Evolutionary conservation across 2,329 filamentous ascomycete genomes (phyloP), one percentile per base, ranked within the genome.

Genomic region (Fusarium floridanum): DNA sequence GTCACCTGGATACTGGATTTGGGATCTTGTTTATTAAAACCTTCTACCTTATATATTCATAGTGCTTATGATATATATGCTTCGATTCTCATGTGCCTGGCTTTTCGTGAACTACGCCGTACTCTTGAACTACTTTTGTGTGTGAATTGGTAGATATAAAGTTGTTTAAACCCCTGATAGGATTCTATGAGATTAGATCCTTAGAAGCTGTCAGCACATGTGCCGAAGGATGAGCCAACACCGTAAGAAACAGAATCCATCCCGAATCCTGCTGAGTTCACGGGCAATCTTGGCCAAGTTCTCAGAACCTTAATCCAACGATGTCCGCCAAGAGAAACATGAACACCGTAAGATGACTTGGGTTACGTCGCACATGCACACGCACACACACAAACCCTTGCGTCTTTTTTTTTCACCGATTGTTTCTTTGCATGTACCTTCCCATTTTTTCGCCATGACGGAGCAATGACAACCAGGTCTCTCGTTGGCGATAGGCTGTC

Each of bases 21-120:
- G 70, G 77, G 68, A 76, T 75, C 61, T 65, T 64, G 56, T 59
- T 62, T 73, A 64, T 66, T 73, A 66, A 43, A 50, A 43, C 45
- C 27, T 73, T 77, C 72, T 68, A 61, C 39, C 29, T 55, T 73
- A 68, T 68, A 76, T 76, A 76, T 68, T 74, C 74, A 67, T 76
- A 71, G 62, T 69, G 59, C 43, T 45, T 70, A 71, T 70, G 75
- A 73, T 71, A 78, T 75, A 78, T 78, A 78, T 69, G 53, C 36
- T 76, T 78, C 71, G 20, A 39, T 76, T 67, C 73, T 76, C 43
- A 66, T 57, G 22, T n/a, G 48, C 48, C 17, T 27, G n/a, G n/a
- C n/a, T n/a, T n/a, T n/a, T n/a, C n/a, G n/a, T n/a, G n/a, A n/a
- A n/a, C n/a, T n/a, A n/a, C n/a, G n/a, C n/a, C n/a, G n/a, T n/a